Base-by-base conservation (phyloP, 352 stramenopile species). In the Phytophthora tentaculata region DNA sequence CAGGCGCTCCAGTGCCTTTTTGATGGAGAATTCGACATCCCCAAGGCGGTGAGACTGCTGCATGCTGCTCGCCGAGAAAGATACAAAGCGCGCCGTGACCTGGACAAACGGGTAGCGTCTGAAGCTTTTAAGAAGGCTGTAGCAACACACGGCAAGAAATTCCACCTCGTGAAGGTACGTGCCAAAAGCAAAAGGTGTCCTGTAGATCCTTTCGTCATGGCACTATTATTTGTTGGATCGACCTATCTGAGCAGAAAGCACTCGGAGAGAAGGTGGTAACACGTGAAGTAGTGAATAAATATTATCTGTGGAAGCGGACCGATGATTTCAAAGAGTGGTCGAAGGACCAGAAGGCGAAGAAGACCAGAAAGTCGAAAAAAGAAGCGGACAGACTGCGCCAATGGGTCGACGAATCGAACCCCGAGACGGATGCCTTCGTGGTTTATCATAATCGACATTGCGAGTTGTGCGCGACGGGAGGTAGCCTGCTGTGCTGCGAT, bases 241-340 rank as follows among this genome's bases (percentile, higher is more conserved):
- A 14, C 26, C 19, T 23, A 35, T 54, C 49, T 20, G 37, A 28
- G 14, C 51, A 90, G 84, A 78, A 83, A 80, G 56, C 80, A 23
- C 66, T 89, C 19, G 70, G 71, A 0, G 45, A 65, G 17, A 67
- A 77, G n/a, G 53, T 76, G 23, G 52, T 50, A 26, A 90, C 76
- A 1, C 59, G 65, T 1, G 83, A 91, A 28, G 67, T 91, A 14
- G 73, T 93, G 10, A 75, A 73, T 26, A 80, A 80, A 17, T 93
- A 90, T 49, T 93, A 91, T 56, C 48, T 78, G 37, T 93, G 83
- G 83, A 93, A 93, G 51, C 74, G 74, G n/a, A 80, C 80, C 26
- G 64, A 73, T 17, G 69, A 72, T 32, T 93, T 84, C 53, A 70
- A 71, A 26, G 59, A 73, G 19, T 93, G 83, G 83, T 73, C 69